phyloP scores from a whole-genome alignment of 2,329 filamentous ascomycete species.

The Penicillium freii region DNA sequence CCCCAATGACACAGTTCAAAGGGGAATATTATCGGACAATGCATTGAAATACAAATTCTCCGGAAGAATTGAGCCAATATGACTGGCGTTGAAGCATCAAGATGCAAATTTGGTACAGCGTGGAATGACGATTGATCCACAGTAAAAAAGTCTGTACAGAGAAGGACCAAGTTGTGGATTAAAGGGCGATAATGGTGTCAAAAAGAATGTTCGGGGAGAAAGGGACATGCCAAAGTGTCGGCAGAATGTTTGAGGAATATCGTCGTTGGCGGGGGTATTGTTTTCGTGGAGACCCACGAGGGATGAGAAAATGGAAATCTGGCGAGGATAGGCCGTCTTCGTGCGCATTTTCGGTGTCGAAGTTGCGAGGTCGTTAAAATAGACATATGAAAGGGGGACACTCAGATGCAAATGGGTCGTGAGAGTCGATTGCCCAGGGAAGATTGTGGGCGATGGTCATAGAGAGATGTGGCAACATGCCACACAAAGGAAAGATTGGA shows the following conservation, averaged over 20 bases:
- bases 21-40: conserved; percentile 7
- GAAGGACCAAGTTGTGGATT: conserved; percentile 29
- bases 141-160: conserved; percentile 29
- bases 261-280: conserved; percentile 5
- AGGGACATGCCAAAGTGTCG: conserved; percentile 11
- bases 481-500: conserved; percentile 9
- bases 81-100: conserved; percentile 23
- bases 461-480: conserved; percentile 17
- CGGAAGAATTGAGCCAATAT: conserved; percentile 13
- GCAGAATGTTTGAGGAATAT: conserved; percentile 3
- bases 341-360: background rate
- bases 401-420: conserved; percentile 5
- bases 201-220: conserved; percentile 11
- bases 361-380: conserved; percentile 17
- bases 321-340: conserved; percentile 9
- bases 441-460: conserved; percentile 22
- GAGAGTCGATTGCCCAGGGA: conserved; percentile 2
- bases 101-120: conserved; percentile 32
- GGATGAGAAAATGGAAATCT: background rate
- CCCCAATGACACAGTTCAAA: conserved; percentile 2
- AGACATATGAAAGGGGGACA: conserved; percentile 15
- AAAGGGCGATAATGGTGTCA: conserved; percentile 29
- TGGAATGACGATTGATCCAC: conserved; percentile 20
- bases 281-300: background rate
- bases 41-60: conserved; percentile 14